Conservation (phyloP, 2,329 filamentous ascomycete genomes). For the Zopfia rhizophila region DNA sequence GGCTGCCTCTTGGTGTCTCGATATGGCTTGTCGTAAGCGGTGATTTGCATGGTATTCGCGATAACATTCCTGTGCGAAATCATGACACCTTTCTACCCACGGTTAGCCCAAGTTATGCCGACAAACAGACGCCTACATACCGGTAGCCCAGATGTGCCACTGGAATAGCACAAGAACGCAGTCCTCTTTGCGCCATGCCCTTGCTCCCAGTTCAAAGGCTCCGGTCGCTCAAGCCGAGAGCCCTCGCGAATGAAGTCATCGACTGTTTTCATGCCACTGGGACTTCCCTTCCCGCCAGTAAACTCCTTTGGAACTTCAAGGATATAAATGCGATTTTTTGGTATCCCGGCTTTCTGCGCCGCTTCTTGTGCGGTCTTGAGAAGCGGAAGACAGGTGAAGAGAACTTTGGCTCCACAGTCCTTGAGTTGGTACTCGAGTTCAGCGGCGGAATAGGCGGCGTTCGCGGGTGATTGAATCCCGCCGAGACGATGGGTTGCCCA, state of each 20-base stretch:
- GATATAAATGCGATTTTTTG: conserved; percentile 73
- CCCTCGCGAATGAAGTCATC: conserved; percentile 74
- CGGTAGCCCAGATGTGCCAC: conserved; percentile 81
- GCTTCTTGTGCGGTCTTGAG: conserved; percentile 72
- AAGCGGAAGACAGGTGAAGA: conserved; percentile 78
- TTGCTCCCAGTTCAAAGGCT: conserved; percentile 67
- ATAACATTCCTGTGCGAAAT: conserved; percentile 84
- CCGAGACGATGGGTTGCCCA: conserved; percentile 80
- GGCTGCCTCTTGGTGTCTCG: conserved; percentile 56
- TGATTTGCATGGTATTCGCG: conserved; percentile 75
- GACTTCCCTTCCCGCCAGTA: conserved; percentile 59
- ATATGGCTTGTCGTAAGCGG: conserved; percentile 59
- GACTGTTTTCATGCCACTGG: conserved; percentile 69
- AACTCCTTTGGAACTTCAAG: conserved; percentile 71
- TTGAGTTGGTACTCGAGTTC: conserved; percentile 79
- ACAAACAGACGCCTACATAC: conserved; percentile 55
- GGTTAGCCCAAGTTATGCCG: conserved; percentile 19
- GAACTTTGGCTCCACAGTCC: conserved; percentile 72
- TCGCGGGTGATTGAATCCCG: conserved; percentile 79
- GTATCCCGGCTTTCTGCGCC: conserved; percentile 70
- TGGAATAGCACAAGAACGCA: conserved; percentile 83
- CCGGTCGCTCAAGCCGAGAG: conserved; percentile 62
- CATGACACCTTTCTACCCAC: conserved; percentile 79
- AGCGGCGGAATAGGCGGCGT: conserved; percentile 75
- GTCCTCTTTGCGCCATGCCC: conserved; percentile 75